Conservation (phyloP, 306 rosid genomes). For the Datisca glomerata region DNA sequence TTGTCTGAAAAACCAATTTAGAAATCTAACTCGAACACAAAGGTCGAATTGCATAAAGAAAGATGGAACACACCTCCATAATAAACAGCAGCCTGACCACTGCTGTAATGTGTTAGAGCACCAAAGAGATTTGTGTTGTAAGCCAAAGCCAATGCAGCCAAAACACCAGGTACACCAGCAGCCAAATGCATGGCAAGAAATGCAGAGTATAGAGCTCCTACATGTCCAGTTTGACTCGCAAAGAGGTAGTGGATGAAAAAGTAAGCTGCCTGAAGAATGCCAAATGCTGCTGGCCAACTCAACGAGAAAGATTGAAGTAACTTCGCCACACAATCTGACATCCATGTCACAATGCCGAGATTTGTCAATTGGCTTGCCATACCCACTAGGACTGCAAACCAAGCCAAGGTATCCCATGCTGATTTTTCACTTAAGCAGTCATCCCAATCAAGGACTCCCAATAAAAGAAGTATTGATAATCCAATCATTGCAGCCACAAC, state of each 20-base stretch:
- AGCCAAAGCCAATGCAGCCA: slow-evolving; percentile 77
- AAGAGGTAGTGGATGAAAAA: slow-evolving; percentile 92
- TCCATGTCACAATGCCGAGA: slow-evolving; percentile 78
- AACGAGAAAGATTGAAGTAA: slow-evolving; percentile 52
- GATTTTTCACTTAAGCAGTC: slow-evolving; percentile 91
- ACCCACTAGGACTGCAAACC: slow-evolving; percentile 92
- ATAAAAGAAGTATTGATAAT: slow-evolving; percentile 61
- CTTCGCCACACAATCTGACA: slow-evolving; percentile 63
- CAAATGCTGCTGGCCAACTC: slow-evolving; percentile 79
- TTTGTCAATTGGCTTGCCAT: slow-evolving; percentile 92
- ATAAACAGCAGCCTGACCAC: slow-evolving; percentile 97
- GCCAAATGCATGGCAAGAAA: slow-evolving; percentile 94
- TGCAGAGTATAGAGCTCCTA: slow-evolving; percentile 85
- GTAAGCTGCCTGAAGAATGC: slow-evolving; percentile 80
- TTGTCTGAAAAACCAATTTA: too few species aligned
- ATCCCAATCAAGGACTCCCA: slow-evolving; percentile 88
- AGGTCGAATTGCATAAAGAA: neutral
- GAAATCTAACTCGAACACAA: neutral
- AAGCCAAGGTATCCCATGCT: slow-evolving; percentile 95
- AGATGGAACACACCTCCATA: slow-evolving; percentile 64
- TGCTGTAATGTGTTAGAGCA: slow-evolving; percentile 84
- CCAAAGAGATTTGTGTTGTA: slow-evolving; percentile 90
- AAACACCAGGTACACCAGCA: slow-evolving; percentile 74
- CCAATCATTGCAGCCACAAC: slow-evolving; percentile 93
- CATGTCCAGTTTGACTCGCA: slow-evolving; percentile 97